Conservation (phyloP, 2,329 filamentous ascomycete genomes). For the Parafenestella ontariensis region DNA sequence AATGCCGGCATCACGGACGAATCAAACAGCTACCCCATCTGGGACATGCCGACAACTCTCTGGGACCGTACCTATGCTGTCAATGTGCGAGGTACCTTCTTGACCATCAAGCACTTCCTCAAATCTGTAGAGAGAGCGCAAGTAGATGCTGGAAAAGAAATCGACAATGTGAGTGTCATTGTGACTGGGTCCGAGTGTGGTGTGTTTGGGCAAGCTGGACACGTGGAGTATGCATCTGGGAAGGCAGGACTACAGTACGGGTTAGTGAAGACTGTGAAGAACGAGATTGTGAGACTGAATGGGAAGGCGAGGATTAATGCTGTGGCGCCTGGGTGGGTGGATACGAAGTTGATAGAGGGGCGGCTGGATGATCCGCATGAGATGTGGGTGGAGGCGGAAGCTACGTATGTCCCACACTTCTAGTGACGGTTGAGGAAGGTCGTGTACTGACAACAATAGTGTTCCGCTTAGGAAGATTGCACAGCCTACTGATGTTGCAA, state of each 20-base stretch:
- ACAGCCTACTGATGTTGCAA: constrained; percentile 58
- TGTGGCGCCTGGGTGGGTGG: constrained; percentile 58
- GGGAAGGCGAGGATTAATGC: constrained; percentile 60
- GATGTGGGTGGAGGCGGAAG: constrained; percentile 59
- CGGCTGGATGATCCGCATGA: constrained; percentile 59
- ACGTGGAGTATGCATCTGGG: constrained; percentile 60
- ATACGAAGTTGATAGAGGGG: constrained; percentile 57
- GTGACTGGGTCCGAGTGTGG: constrained; percentile 62
- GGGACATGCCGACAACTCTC: constrained; percentile 59
- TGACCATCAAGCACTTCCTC: constrained; percentile 65
- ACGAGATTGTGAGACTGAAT: constrained; percentile 62
- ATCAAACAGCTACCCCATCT: constrained; percentile 57
- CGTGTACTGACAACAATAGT: constrained; percentile 17
- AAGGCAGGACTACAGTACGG: constrained; percentile 60
- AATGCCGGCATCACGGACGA: constrained; percentile 63
- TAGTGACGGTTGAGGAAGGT: background rate
- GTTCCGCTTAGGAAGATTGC: constrained; percentile 57
- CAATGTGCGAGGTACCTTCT: constrained; percentile 61
- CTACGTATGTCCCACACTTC: constrained; percentile 44
- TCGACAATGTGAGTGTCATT: constrained; percentile 61
- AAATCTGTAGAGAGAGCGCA: constrained; percentile 52
- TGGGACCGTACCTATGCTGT: constrained; percentile 61
- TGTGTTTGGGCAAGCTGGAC: constrained; percentile 59
- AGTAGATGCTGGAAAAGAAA: constrained; percentile 44
- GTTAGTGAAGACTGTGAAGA: constrained; percentile 60